A percentile compares a stretch with the other conserved stretches of the same genome.
These are phyloP conservation scores for Trichoderma oligosporum DNA, from an alignment of 2,329 filamentous ascomycete genomes.

Conservation along the genomic window DNA sequence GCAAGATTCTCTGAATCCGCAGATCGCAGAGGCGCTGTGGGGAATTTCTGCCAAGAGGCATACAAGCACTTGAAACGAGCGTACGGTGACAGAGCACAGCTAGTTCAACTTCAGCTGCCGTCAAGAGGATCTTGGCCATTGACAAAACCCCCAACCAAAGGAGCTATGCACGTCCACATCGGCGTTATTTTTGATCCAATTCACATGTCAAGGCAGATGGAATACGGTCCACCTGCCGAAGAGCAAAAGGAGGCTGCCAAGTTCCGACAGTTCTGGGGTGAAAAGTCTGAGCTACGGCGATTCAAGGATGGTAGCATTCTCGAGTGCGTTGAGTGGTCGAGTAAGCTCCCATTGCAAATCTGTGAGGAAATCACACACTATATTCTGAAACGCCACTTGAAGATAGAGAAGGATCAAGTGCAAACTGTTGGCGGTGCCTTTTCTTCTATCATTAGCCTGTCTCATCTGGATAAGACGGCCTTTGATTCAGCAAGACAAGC, in stretches of 20 bases:
- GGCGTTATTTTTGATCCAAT: slow-evolving; percentile 69
- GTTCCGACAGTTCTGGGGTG: slow-evolving; percentile 92
- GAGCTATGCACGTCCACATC: slow-evolving; percentile 49
- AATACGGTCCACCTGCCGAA: slow-evolving; percentile 83
- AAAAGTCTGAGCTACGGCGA: slow-evolving; percentile 84
- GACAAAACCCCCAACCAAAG: slow-evolving; percentile 21
- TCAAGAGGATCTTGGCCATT: slow-evolving; percentile 33
- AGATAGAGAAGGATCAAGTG: slow-evolving; percentile 52
- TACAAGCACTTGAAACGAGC: slow-evolving; percentile 66
- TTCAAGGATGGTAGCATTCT: slow-evolving; percentile 95
- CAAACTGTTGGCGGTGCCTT: slow-evolving; percentile 49
- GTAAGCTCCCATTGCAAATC: slow-evolving; percentile 59
- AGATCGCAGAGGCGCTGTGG: slow-evolving; percentile 43
- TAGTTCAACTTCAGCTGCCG: slow-evolving; percentile 57
- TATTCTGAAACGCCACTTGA: slow-evolving; percentile 66
- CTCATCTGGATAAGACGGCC: slow-evolving; percentile 47
- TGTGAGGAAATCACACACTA: slow-evolving; percentile 77
- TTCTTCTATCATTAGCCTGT: slow-evolving; percentile 45
- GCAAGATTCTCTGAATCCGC: slow-evolving; percentile 28
- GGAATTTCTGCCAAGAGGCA: slow-evolving; percentile 53
- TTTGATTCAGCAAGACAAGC: slow-evolving; percentile 69
- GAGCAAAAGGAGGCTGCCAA: slow-evolving; percentile 74
- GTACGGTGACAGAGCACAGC: slow-evolving; percentile 67
- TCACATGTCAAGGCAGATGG: slow-evolving; percentile 71
- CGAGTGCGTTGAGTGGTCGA: slow-evolving; percentile 84